Percentiles rank a stretch among this genome's conserved stretches.
Conservation (phyloP, 371 early-diverging fungal species). For the Conidiobolus incongruus region DNA sequence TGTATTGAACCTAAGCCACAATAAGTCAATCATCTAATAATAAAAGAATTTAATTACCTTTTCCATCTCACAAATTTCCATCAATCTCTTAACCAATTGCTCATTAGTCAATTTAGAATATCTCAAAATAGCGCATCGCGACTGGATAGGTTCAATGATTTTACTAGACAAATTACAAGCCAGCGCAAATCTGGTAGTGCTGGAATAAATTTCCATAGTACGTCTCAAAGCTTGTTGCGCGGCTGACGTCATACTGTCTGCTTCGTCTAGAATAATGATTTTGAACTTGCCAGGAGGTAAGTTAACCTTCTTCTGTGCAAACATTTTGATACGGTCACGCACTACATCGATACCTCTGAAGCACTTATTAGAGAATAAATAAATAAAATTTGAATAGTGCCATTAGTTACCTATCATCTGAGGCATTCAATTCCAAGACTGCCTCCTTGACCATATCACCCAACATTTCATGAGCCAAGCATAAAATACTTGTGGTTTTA, state of each 20-base stretch:
- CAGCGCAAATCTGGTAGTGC: conserved; percentile 90
- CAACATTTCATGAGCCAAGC: conserved; percentile 71
- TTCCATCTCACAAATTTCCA: conserved; percentile 67
- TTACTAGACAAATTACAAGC: conserved; percentile 95
- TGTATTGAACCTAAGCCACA: conserved; percentile 38
- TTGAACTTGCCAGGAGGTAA: conserved; percentile 78
- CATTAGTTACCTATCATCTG: conserved; percentile 74
- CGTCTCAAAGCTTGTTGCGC: conserved; percentile 95
- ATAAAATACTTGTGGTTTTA: conserved; percentile 93
- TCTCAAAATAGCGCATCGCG: conserved; percentile 88
- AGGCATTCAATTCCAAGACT: conserved; percentile 93
- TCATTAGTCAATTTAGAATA: conserved; percentile 55
- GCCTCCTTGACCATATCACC: conserved; percentile 71
- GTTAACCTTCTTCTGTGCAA: conserved; percentile 93
- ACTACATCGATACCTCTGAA: conserved; percentile 94
- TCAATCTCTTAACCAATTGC: conserved; percentile 52
- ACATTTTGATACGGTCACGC: conserved; percentile 90
- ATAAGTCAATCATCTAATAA: background rate
- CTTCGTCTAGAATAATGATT: conserved; percentile 96
- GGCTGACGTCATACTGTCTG: conserved; percentile 87
- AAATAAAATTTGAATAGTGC: background rate
- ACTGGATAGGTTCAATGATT: conserved; percentile 98
- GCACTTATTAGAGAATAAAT: background rate
- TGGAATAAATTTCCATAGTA: conserved; percentile 91
- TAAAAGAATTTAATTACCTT: conserved; percentile 18